Base-by-base conservation (phyloP, 2,329 filamentous ascomycete species). In the Colletotrichum truncatum region DNA sequence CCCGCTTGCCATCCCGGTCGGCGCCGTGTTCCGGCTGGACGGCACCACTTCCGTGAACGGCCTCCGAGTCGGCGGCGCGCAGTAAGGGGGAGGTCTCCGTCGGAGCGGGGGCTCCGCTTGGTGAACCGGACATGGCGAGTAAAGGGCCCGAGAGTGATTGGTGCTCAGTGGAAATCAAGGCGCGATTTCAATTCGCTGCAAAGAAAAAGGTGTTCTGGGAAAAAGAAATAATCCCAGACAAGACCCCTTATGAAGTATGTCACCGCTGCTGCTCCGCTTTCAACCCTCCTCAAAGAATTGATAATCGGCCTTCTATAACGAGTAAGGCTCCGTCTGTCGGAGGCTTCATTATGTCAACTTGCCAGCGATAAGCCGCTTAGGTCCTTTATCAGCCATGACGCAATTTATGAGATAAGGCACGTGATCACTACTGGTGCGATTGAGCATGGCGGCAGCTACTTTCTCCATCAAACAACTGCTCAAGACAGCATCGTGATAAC, bases 41-140 rank as follows among this genome's bases (percentile, higher is more conserved):
- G 32, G 43, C 6, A 45, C n/a, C 39, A 49, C 39, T 55, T 51
- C 64, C 55, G 55, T 34, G 57, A 60, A 34, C 32, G n/a, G 38
- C 38, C 49, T 49, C 48, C n/a, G 52, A 59, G 6, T 38, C 36
- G 26, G 48, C 53, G 36, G 48, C 64, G 26, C 60, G 67, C 11
- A 77, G 67, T 25, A 77, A 70, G 7, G 75, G 73, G 4, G 73
- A 75, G 10, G 60, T 69, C 57, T 76, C 74, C 7, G 70, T 67
- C 9, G 64, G 66, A 32, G 28, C 48, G 64, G 60, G 23, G 45
- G 43, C 30, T 48, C 38, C 64, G 45, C 54, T 49, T 23, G 38
- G 43, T 55, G 54, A 57, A 36, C 48, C 54, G 46, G 63, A 38
- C 63, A 38, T 58, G 6, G 6, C 32, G 10, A 43, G 23, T n/a